Conservation (phyloP, 2,329 filamentous ascomycete genomes). For the Aspergillus viridinutans region DNA sequence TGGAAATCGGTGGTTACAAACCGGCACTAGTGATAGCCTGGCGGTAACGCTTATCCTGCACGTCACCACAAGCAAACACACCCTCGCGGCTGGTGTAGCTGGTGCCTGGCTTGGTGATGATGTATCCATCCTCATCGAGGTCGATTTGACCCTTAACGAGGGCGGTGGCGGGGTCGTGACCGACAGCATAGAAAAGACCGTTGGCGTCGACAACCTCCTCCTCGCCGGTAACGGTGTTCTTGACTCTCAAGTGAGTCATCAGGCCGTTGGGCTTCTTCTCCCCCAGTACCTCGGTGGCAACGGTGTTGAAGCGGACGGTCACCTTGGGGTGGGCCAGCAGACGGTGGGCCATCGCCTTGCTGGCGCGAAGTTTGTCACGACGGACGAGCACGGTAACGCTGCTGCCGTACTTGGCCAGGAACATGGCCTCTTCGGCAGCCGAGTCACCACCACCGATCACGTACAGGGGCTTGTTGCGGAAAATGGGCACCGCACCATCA, state of each 20-base stretch:
- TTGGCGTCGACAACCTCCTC: constrained; percentile 83
- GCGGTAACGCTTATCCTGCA: constrained; percentile 97
- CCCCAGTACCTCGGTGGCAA: constrained; percentile 77
- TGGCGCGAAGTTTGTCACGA: constrained; percentile 78
- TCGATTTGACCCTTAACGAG: constrained; percentile 88
- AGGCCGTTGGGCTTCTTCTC: constrained; percentile 69
- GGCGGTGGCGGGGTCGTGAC: constrained; percentile 88
- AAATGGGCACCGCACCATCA: constrained; percentile 94
- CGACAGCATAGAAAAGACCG: constrained; percentile 95
- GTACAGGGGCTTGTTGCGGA: constrained; percentile 90
- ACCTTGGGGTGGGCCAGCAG: constrained; percentile 82
- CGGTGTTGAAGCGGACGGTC: constrained; percentile 80
- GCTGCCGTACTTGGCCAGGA: constrained; percentile 94
- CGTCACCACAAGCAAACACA: constrained; percentile 94
- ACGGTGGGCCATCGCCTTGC: constrained; percentile 85
- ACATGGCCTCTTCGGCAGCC: constrained; percentile 94
- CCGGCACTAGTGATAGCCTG: constrained; percentile 97
- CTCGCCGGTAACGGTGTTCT: constrained; percentile 70
- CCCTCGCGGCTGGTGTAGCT: constrained; percentile 83
- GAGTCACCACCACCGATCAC: constrained; percentile 97
- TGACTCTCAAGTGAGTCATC: constrained; percentile 83
- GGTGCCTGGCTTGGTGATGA: constrained; percentile 82
- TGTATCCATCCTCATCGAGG: constrained; percentile 85
- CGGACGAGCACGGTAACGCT: constrained; percentile 93
- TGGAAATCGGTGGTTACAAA: constrained; percentile 44